Conservation (phyloP, 2,329 filamentous ascomycete species). For the Fusarium irregulare region DNA sequence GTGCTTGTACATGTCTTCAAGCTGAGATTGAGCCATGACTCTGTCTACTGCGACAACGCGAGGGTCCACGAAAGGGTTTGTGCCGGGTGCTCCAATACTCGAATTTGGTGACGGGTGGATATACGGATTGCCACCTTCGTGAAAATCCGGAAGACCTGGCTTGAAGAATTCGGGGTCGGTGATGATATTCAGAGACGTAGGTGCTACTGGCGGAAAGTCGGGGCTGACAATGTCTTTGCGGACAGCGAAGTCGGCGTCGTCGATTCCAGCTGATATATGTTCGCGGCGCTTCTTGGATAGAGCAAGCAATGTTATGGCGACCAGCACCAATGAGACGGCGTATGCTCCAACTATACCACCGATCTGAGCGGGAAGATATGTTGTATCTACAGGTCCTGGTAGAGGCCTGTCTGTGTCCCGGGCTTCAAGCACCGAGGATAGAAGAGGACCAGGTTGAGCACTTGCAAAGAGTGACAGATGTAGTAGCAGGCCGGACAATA, state of each 20-base stretch:
- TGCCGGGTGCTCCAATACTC: conserved; percentile 63
- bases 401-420: conserved; percentile 66
- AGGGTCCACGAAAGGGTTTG: conserved; percentile 80
- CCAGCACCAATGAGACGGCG: conserved; percentile 78
- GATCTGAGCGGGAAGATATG: conserved; percentile 82
- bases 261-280: conserved; percentile 64
- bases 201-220: conserved; percentile 36
- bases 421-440: conserved; percentile 40
- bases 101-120: conserved; percentile 60
- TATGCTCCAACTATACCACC: conserved; percentile 87
- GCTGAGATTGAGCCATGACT: conserved; percentile 80
- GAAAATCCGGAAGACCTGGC: conserved; percentile 61
- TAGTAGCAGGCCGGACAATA: conserved; percentile 47
- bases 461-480: conserved; percentile 45
- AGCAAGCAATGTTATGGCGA: conserved; percentile 73
- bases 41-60: conserved; percentile 79
- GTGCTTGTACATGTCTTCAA: conserved; percentile 90
- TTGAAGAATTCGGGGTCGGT: conserved; percentile 48
- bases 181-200: conserved; percentile 31
- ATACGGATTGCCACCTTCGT: conserved; percentile 53
- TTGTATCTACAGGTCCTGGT: conserved; percentile 68
- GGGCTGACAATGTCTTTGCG: conserved; percentile 39
- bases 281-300: conserved; percentile 68
- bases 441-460: conserved; percentile 49
- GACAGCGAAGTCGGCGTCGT: conserved; percentile 59